Evolutionary conservation across 1,139 yeast species (phyloP).

Genomic region (Hemisphaericaspora xylofermentans): DNA sequence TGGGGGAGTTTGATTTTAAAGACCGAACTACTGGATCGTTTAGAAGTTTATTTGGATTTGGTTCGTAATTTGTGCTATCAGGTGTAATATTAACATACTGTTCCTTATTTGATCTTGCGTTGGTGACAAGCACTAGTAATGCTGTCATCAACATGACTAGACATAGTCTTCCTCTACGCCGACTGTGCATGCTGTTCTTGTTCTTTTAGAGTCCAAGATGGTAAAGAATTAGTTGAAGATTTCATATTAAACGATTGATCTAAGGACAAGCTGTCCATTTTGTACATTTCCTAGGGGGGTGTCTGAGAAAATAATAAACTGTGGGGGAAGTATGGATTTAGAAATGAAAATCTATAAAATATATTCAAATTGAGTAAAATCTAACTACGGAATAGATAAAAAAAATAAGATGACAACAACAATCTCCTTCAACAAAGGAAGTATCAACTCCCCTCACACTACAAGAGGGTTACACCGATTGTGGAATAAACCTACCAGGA

Average conservation of each 20-base stretch:
- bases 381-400: too few species aligned
- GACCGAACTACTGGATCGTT: not conserved
- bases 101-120: not conserved
- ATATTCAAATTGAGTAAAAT: too few species aligned
- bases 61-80: not conserved
- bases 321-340: too few species aligned
- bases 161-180: not conserved
- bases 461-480: too few species aligned
- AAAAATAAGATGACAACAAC: too few species aligned
- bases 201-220: too few species aligned
- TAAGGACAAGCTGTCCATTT: not conserved
- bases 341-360: too few species aligned
- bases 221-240: too few species aligned
- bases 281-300: not conserved
- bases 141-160: not conserved
- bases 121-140: not conserved
- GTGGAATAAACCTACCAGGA: too few species aligned
- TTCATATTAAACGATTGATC: not conserved
- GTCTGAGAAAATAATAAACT: not conserved
- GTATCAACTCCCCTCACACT: too few species aligned
- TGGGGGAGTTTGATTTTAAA: not conserved
- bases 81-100: not conserved
- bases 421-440: too few species aligned
- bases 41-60: not conserved
- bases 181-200: not conserved